Evolutionary conservation across 768 basidiomycete species (phyloP).

Genomic region (Mrakia gelida): DNA sequence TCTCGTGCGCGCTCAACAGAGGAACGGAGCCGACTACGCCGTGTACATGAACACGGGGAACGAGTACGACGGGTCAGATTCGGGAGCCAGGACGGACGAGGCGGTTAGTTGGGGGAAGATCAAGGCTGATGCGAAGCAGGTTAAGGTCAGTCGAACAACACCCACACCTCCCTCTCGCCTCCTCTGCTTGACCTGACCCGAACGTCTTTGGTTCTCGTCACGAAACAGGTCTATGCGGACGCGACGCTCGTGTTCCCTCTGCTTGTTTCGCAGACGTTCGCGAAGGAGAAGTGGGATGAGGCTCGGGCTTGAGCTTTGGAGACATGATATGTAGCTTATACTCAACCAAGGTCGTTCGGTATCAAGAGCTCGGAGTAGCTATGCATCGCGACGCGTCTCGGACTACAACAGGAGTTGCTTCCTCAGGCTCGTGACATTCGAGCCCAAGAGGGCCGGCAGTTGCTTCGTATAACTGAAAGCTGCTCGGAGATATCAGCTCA

Average conservation of each 20-base stretch:
- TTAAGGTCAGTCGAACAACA: constrained; percentile 45
- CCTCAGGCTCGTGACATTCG: too few relatives aligned
- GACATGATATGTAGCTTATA: too few relatives aligned
- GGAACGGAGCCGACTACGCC: constrained; percentile 95
- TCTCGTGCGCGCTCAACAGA: constrained; percentile 49
- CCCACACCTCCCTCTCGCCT: not conserved
- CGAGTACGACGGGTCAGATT: constrained; percentile 98
- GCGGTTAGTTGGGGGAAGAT: constrained; percentile 99
- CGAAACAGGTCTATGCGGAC: constrained; percentile 76
- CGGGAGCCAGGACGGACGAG: constrained; percentile 93
- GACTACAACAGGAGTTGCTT: too few relatives aligned
- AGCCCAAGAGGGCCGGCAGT: too few relatives aligned
- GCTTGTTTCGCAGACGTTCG: constrained; percentile 91
- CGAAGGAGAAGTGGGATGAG: constrained; percentile 49
- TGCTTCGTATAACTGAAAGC: too few relatives aligned
- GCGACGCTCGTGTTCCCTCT: constrained; percentile 94
- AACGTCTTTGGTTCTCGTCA: not conserved
- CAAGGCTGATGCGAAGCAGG: constrained; percentile 57
- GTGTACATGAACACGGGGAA: constrained; percentile 99
- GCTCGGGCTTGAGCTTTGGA: not conserved
- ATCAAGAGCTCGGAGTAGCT: too few relatives aligned
- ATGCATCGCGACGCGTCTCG: too few relatives aligned
- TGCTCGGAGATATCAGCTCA: too few relatives aligned
- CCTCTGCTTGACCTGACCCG: not conserved
- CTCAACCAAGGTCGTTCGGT: too few relatives aligned